Evolutionary conservation across 176 grass and related monocot species (phyloP), one percentile per base, ranked within the genome.

Genomic region (Aegilops longissima): DNA sequence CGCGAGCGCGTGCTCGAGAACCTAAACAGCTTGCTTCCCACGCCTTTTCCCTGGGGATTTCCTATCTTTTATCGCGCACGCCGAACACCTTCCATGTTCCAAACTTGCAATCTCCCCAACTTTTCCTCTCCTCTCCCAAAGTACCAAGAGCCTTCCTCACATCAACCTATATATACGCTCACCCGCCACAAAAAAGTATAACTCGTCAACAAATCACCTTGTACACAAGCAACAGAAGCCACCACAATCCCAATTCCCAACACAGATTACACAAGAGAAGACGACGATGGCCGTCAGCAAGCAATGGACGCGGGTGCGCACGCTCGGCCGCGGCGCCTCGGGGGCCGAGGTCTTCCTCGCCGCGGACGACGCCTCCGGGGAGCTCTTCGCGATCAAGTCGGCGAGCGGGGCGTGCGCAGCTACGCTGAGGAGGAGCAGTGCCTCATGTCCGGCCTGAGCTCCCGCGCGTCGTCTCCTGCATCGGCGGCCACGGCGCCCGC

Each of bases 301-400:
- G 64, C 45, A 4, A 47, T 97, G 89, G 93, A 79, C 62, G 76
- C 71, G 90, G 47, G 78, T 94, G 24, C 84, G 86, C 4, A 83
- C 71, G 17, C 70, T 97, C 3, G 92, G 95, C 68, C 84, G 62
- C 9, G 95, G 95, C 24, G 92, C 95, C 68, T 95, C 86, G 5
- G 90, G 90, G 0, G 92, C 95, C 0, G 86, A 88, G 75, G 95
- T 97, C 1, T 95, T 85, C 61, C 58, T 97, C 3, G 92, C 95
- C 1, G 78, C 78, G 1, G 85, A 83, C 31, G 12, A 36, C 0
- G 70, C 17, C 1, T 84, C 92, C 0, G 90, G 95, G 12, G 74
- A 76, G 9, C 64, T 89, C 20, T 89, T 94, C 84, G 95, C 95
- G 7, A 86, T 94, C 13, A 97, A 97, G 84, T 87, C 88, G 13